phyloP scores from a whole-genome alignment of 495 filamentous ascomycete genomes.

The Ramalina peruviana region DNA sequence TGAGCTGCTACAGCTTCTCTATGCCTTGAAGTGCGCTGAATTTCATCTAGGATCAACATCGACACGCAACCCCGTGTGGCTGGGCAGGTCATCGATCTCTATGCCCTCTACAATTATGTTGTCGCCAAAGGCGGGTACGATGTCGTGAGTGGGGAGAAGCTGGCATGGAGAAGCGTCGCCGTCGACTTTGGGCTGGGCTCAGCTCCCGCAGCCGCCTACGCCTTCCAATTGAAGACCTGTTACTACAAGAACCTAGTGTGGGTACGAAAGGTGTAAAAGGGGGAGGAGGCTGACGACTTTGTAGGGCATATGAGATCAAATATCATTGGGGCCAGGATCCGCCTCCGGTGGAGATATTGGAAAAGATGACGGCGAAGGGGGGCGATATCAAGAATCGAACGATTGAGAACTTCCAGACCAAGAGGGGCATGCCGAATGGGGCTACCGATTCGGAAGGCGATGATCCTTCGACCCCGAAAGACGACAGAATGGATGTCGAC shows the following conservation, averaged over 20 bases:
- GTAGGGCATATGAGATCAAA: constrained; percentile 61
- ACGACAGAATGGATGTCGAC: constrained; percentile 43
- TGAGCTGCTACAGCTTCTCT: constrained; percentile 6
- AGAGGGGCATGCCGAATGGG: constrained; percentile 14
- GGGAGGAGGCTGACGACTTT: constrained; percentile 2
- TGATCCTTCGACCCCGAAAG: constrained; percentile 40
- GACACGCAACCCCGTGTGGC: constrained; percentile 64
- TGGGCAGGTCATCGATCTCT: constrained; percentile 51
- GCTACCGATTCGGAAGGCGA: constrained; percentile 46
- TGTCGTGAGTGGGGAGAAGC: constrained; percentile 61
- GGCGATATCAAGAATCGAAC: constrained; percentile 64
- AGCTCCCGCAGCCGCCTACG: constrained; percentile 53
- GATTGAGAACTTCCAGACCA: constrained; percentile 48
- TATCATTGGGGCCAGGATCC: constrained; percentile 58
- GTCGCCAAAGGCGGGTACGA: constrained; percentile 65
- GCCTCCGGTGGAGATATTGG: constrained; percentile 68
- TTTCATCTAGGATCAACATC: constrained; percentile 41
- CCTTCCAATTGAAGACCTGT: constrained; percentile 62
- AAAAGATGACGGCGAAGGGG: constrained; percentile 60
- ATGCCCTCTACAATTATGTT: constrained; percentile 56
- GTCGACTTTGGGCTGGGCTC: constrained; percentile 47
- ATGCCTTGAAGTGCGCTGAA: constrained; percentile 25
- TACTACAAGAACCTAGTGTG: constrained; percentile 73
- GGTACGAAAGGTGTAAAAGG: constrained; percentile 6
- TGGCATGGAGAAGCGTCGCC: constrained; percentile 63